These are phyloP conservation scores for Eimeria praecox DNA, from an alignment of 169 alveolate species.

Conservation along the genomic window DNA sequence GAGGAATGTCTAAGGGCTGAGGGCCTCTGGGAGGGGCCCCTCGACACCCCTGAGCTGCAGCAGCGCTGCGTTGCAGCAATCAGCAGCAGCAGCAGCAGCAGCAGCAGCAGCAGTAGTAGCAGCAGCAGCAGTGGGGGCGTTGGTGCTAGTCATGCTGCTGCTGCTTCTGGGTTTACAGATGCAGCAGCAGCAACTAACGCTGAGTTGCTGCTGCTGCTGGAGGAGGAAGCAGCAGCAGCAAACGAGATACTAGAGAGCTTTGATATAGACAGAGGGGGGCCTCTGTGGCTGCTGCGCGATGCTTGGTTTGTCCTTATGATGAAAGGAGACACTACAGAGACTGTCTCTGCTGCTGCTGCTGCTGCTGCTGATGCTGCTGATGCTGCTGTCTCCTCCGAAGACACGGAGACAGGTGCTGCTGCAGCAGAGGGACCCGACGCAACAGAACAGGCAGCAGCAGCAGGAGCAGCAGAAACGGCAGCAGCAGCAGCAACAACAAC, in stretches of 20 bases:
- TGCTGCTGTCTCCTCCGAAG: background rate
- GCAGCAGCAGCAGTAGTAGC: background rate
- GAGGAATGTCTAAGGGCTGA: conserved; percentile 40
- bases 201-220: conserved; percentile 10
- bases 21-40: conserved; percentile 43
- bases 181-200: background rate
- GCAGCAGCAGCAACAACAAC: background rate
- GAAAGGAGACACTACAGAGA: background rate
- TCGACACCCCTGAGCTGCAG: conserved; percentile 40
- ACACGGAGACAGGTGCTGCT: background rate
- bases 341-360: background rate
- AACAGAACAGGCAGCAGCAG: background rate
- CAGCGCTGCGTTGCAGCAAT: conserved; percentile 4
- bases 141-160: background rate
- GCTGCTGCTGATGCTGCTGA: conserved; percentile 12
- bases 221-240: conserved; percentile 56
- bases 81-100: conserved; percentile 15
- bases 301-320: conserved; percentile 65
- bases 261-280: background rate
- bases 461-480: background rate
- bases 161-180: background rate
- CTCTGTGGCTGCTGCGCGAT: conserved; percentile 59
- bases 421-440: background rate
- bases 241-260: background rate
- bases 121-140: background rate